Evolutionary conservation across 192 early-diverging fungal genomes (phyloP), one percentile per base, ranked within the genome.

Genomic region (Podila horticola): DNA sequence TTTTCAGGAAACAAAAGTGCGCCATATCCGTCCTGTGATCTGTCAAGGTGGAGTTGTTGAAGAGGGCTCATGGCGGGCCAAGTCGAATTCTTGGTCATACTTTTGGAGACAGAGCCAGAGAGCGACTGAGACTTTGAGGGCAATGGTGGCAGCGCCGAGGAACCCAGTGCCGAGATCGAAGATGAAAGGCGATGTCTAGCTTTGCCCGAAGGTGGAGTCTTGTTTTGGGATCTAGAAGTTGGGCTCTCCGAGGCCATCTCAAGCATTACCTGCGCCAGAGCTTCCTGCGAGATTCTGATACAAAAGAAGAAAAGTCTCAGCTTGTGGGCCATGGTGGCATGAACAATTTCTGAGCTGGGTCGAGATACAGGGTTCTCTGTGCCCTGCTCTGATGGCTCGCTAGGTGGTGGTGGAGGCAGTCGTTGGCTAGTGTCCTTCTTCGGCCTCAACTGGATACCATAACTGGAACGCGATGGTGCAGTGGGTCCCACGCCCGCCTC

Each of bases 161-260:
- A 70, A 2, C 71, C 41, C 30, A 81, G 45, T 15, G 61, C 72
- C 11, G 77, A 81, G 12, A 81, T 57, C 1, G 77, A 81, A 4
- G 77, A 72, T 5, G 77, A 81, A 6, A 81, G 71, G 10, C 77
- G 77, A 49, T 81, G 77, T n/a, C 77, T 51, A 5, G 71, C 63
- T 57, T 73, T 81, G 41, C 13, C 11, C 52, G 28, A 58, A 3
- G 28, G 34, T 1, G 59, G 19, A 24, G 13, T 15, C 26, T 45
- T 19, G 41, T 41, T 31, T 65, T 24, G 45, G 13, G 62, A 34
- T 29, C 20, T n/a, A 5, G 33, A 33, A n/a, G 62, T 63, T 0
- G 62, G 34, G n/a, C 33, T 63, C 30, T 11, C 24, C 22, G 36
- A 48, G 11, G 58, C 55, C 36, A 22, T 69, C 10, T 58, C 62